These are phyloP conservation scores for Aschersonia sp. DNA, from an alignment of 2,329 filamentous ascomycete genomes.

Conservation along the genomic window DNA sequence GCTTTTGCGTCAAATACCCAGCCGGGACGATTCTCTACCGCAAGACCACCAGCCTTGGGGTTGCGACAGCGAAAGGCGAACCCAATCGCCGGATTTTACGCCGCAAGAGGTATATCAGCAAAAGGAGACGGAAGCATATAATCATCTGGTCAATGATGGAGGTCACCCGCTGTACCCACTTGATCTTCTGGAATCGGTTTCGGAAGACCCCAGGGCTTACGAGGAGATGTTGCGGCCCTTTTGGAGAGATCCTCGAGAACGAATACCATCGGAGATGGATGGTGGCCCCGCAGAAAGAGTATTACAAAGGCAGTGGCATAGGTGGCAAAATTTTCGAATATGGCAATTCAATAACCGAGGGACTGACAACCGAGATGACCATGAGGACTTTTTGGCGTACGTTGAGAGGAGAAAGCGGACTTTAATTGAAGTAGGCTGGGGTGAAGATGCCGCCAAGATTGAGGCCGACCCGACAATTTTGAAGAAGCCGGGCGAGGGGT, in stretches of 20 bases:
- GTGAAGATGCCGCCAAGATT: slow-evolving; percentile 1
- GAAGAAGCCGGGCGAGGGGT: not conserved
- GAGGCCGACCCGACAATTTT: slow-evolving; percentile 5
- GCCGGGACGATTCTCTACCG: not conserved
- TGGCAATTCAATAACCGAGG: slow-evolving; percentile 15
- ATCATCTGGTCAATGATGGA: slow-evolving; percentile 15
- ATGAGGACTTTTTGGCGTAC: slow-evolving; percentile 6
- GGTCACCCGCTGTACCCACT: slow-evolving; percentile 16
- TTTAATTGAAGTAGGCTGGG: not conserved
- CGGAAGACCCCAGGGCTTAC: slow-evolving; percentile 8
- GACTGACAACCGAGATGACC: slow-evolving; percentile 5
- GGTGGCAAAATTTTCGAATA: slow-evolving; percentile 16
- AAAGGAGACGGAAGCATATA: slow-evolving; percentile 10
- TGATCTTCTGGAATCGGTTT: slow-evolving; percentile 11
- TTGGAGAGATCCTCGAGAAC: slow-evolving; percentile 3
- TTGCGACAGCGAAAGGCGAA: not conserved
- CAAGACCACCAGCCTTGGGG: not conserved
- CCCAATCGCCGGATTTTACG: not conserved
- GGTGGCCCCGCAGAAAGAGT: not conserved
- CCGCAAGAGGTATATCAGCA: not conserved
- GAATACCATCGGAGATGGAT: slow-evolving; percentile 1
- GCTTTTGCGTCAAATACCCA: slow-evolving; percentile 5
- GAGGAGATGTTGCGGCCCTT: slow-evolving; percentile 13
- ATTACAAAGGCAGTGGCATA: slow-evolving; percentile 11
- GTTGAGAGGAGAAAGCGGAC: slow-evolving; percentile 3